Conservation (phyloP, 345 rosid genomes). For the Xanthoceras sorbifolium region DNA sequence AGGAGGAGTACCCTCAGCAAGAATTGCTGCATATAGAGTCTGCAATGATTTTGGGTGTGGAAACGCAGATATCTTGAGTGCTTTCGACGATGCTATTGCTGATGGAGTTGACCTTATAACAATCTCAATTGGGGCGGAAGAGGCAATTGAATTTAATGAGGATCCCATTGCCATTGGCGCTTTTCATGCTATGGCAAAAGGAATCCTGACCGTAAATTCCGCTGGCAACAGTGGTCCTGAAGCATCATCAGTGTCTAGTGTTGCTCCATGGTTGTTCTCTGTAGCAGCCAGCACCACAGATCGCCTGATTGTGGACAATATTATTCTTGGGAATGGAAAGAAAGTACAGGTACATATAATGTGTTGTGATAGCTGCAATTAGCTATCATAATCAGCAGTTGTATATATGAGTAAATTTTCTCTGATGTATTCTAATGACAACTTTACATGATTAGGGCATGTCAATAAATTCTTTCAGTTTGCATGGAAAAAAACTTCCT, state of each 20-base stretch:
- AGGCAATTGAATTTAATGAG: neutral
- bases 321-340: slow-evolving; percentile 43
- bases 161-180: slow-evolving; percentile 44
- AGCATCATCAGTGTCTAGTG: neutral
- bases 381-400: neutral
- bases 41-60: neutral
- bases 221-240: slow-evolving; percentile 37
- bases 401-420: too few species aligned
- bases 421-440: neutral
- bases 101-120: slow-evolving; percentile 58
- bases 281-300: slow-evolving; percentile 55
- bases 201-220: slow-evolving; percentile 43
- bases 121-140: slow-evolving; percentile 28
- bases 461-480: slow-evolving; percentile 32
- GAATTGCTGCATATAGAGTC: slow-evolving; percentile 53
- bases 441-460: slow-evolving; percentile 29
- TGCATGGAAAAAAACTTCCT: neutral
- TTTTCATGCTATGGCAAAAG: slow-evolving; percentile 56
- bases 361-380: neutral
- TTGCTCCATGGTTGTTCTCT: slow-evolving; percentile 52
- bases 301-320: slow-evolving; percentile 34
- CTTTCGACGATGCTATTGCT: slow-evolving; percentile 67
- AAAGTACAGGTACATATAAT: slow-evolving; percentile 40
- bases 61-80: slow-evolving; percentile 27
- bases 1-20: slow-evolving; percentile 62